Evolutionary conservation across 208 protist species (phyloP), one percentile per base, ranked within the genome.

Genomic region (Acanthamoeba comandoni): DNA sequence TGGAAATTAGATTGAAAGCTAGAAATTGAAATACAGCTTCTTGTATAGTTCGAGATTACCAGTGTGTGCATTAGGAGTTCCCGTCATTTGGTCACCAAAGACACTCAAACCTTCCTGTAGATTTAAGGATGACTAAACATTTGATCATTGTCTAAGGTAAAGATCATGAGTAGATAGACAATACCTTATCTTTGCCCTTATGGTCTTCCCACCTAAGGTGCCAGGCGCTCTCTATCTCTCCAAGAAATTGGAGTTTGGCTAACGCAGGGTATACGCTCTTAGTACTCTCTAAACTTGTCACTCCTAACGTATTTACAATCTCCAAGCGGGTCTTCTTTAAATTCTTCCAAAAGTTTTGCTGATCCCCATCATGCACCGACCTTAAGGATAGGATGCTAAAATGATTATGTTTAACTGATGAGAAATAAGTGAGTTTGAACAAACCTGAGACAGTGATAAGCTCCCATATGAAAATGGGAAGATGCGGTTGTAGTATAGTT

Each of bases 201-300:
- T 70, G 48, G 15, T 89, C 82, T 29, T 62, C 53, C 86, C 86
- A 91, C 31, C 86, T 49, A 0, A 91, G 55, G 52, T 13, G 29
- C 86, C 86, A 91, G 5, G 86, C 86, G 71, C 88, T 22, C 43
- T 92, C 73, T 22, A 92, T 92, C 52, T 92, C 90, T 55, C 84
- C 39, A 29, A 92, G 39, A 58, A 88, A 92, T 49, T 92, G 90
- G 2, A 92, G 67, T 64, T 92, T 87, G 22, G 75, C 90, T 39
- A 92, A n/a, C 2, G 57, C 90, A 65, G 90, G 90, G 60, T 92
- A 89, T 13, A 92, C 84, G 53, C 75, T 92, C 57, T 92, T 92
- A 65, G 90, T 92, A 49, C 90, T 92, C 53, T 92, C 90, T n/a
- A 86, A 24, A 15, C 55, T 77, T 13, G 75, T 87, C n/a, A 71